Evolutionary conservation across 441 rosid species (phyloP).

Genomic region (Mallotus repandus): DNA sequence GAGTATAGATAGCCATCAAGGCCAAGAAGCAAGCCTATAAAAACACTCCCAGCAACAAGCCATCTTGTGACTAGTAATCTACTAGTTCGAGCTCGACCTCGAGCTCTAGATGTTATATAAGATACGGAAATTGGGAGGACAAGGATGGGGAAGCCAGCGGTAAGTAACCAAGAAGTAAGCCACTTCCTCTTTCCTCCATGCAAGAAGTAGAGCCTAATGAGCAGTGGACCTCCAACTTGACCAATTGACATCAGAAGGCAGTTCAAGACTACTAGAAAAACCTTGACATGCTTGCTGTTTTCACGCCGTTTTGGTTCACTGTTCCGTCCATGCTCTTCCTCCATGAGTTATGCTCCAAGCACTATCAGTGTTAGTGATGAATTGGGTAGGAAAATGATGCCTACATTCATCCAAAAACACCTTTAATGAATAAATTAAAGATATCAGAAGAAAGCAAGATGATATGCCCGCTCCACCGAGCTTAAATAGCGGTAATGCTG

Average conservation of each 20-base stretch:
- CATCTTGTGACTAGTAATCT: slow-evolving; percentile 16
- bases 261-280: background rate
- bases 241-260: background rate
- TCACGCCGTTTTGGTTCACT: background rate
- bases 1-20: slow-evolving; percentile 35
- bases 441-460: too few species aligned
- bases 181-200: too few species aligned
- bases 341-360: background rate
- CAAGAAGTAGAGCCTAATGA: too few species aligned
- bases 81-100: slow-evolving; percentile 7
- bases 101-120: background rate
- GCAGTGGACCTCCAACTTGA: too few species aligned
- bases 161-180: background rate
- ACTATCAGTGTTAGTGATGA: background rate
- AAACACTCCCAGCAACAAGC: slow-evolving; percentile 23
- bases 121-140: background rate
- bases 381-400: background rate
- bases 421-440: too few species aligned
- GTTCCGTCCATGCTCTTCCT: background rate
- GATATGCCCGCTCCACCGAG: too few species aligned
- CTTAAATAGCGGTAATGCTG: too few species aligned
- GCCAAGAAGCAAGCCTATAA: slow-evolving; percentile 33
- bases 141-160: background rate
- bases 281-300: background rate
- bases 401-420: too few species aligned